phyloP scores from a whole-genome alignment of 2,329 filamentous ascomycete genomes.

The Samsoniella hepiali region DNA sequence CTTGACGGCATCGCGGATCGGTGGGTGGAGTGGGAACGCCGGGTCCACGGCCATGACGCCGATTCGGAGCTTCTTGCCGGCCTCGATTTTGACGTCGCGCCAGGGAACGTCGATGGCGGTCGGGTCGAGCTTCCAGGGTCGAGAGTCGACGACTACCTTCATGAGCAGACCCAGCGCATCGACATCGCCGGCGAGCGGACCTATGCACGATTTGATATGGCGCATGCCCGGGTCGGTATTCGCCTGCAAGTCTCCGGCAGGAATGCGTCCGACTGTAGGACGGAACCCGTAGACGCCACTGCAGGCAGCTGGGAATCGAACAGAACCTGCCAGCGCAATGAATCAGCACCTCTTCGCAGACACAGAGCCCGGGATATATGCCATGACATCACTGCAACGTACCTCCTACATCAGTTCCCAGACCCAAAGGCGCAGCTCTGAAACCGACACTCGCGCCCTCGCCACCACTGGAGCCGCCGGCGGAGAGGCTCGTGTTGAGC shows the following conservation, averaged over 20 bases:
- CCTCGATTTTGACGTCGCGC: constrained; percentile 30
- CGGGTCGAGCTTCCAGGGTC: constrained; percentile 45
- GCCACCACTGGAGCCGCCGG: constrained; percentile 60
- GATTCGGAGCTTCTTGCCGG: constrained; percentile 36
- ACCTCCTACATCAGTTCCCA: constrained; percentile 55
- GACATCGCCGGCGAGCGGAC: constrained; percentile 41
- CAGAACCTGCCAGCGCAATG: constrained; percentile 38
- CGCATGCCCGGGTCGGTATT: constrained; percentile 17
- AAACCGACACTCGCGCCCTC: constrained; percentile 59
- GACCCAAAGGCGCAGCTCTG: constrained; percentile 51
- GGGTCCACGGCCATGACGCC: constrained; percentile 48
- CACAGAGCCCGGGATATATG: background rate
- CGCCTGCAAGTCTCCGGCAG: constrained; percentile 28
- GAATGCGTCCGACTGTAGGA: constrained; percentile 56
- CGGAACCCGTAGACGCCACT: constrained; percentile 55
- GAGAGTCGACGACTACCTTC: constrained; percentile 35
- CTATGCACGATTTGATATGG: constrained; percentile 37
- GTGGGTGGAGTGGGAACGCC: constrained; percentile 48
- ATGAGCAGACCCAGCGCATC: constrained; percentile 41
- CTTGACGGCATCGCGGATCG: constrained; percentile 44
- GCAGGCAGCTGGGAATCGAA: constrained; percentile 51
- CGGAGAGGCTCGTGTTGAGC: constrained; percentile 50
- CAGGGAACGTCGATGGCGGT: constrained; percentile 43
- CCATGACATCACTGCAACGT: background rate
- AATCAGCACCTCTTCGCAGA: background rate